Conservation (phyloP, 495 filamentous ascomycete species). For the Penicillium fimorum region DNA sequence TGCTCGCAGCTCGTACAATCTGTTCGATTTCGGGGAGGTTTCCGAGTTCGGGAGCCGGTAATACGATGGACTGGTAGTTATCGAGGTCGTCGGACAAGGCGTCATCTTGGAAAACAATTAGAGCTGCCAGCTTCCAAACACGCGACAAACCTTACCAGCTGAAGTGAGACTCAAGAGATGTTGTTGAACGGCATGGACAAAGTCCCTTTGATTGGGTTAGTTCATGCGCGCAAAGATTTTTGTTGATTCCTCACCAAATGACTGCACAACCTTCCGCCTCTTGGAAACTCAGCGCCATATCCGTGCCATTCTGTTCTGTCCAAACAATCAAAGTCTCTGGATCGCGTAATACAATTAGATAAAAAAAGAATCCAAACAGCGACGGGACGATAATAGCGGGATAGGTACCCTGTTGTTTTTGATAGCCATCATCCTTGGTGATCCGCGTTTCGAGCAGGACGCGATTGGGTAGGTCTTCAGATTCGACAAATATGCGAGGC, state of each 20-base stretch:
- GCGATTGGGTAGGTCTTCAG: constrained; percentile 84
- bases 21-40: constrained; percentile 81
- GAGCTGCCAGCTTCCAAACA: not conserved
- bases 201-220: constrained; percentile 65
- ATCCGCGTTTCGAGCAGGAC: constrained; percentile 85
- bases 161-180: constrained; percentile 53
- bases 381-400: constrained; percentile 19
- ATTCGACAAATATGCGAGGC: constrained; percentile 84
- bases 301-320: constrained; percentile 83
- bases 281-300: constrained; percentile 98
- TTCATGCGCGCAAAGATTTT: constrained; percentile 9
- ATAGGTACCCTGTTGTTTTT: constrained; percentile 90
- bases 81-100: constrained; percentile 90
- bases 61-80: constrained; percentile 60
- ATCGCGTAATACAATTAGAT: constrained; percentile 29
- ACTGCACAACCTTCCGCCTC: constrained; percentile 90
- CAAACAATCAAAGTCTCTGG: constrained; percentile 96
- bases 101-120: constrained; percentile 60
- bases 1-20: constrained; percentile 71
- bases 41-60: constrained; percentile 75
- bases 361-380: constrained; percentile 6
- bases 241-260: constrained; percentile 69
- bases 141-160: constrained; percentile 41
- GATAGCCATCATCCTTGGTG: constrained; percentile 91
- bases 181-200: constrained; percentile 81